Percentiles rank a stretch among this genome's conserved stretches.
These are phyloP conservation scores for Suillus subaureus DNA, from an alignment of 768 basidiomycete species.

Conservation along the genomic window DNA sequence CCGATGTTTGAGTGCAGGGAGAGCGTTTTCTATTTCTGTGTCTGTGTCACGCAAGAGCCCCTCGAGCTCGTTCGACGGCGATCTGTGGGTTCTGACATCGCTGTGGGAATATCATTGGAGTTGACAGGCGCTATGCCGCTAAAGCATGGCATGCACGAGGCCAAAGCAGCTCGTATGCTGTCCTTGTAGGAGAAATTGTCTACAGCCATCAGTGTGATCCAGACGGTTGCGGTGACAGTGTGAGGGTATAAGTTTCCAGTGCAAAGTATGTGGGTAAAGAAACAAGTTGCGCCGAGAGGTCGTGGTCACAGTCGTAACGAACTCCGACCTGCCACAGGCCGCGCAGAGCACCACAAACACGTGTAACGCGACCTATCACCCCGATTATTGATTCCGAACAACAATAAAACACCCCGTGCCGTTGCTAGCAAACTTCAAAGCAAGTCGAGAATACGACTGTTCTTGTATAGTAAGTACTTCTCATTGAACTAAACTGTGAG, in stretches of 20 bases:
- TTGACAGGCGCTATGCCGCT: constrained; percentile 29
- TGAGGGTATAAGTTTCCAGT: not conserved
- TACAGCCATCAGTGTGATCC: constrained; percentile 29
- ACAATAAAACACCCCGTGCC: not conserved
- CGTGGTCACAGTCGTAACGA: not conserved
- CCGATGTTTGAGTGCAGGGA: constrained; percentile 70
- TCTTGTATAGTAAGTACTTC: constrained; percentile 7
- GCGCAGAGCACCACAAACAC: not conserved
- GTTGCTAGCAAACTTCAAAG: not conserved
- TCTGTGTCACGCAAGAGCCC: constrained; percentile 53
- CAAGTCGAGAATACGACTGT: not conserved
- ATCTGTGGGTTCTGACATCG: constrained; percentile 32
- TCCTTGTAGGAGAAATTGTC: constrained; percentile 64
- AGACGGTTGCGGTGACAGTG: not conserved
- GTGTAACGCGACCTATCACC: not conserved
- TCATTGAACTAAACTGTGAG: not conserved
- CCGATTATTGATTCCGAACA: not conserved
- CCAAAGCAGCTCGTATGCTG: constrained; percentile 55
- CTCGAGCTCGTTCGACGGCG: constrained; percentile 45
- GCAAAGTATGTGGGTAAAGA: not conserved
- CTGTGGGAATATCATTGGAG: constrained; percentile 15
- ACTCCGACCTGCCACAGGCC: not conserved
- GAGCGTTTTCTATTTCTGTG: constrained; percentile 60
- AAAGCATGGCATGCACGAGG: constrained; percentile 64
- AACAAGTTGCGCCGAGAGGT: not conserved